Percentiles rank a stretch among this genome's conserved stretches.
Conservation (phyloP, 1,284 basidiomycete species). For the Cutaneotrichosporon mucoides region DNA sequence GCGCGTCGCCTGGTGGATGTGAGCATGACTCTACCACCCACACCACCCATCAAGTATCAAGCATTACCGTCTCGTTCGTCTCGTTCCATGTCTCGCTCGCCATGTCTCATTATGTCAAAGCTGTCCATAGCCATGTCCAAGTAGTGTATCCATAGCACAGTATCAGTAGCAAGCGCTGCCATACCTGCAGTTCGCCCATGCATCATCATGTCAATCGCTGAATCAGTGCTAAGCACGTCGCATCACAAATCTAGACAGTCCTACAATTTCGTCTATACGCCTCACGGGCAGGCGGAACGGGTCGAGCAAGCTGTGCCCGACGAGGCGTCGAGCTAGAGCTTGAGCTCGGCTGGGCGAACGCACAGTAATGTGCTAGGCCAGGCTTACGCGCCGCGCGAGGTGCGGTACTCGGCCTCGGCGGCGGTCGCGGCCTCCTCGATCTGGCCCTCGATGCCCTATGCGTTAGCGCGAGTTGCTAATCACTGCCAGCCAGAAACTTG, state of each 20-base stretch:
- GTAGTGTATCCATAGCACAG: too few species aligned
- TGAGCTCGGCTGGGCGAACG: too few species aligned
- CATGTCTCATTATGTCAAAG: background rate
- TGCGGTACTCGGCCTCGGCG: conserved; percentile 87
- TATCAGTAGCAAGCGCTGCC: too few species aligned
- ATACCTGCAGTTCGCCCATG: too few species aligned
- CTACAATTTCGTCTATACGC: conserved; percentile 5
- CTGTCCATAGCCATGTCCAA: too few species aligned
- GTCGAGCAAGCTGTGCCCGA: background rate
- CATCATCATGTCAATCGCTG: too few species aligned
- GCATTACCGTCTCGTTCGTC: background rate
- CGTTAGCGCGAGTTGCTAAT: too few species aligned
- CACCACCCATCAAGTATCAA: too few species aligned
- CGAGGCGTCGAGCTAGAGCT: too few species aligned
- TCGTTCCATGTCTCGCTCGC: background rate
- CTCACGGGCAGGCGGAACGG: background rate
- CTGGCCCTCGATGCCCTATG: conserved; percentile 66
- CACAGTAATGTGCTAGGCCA: too few species aligned
- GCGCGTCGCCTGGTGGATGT: conserved; percentile 44
- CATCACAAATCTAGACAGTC: background rate
- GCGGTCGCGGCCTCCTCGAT: conserved; percentile 84
- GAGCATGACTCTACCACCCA: background rate
- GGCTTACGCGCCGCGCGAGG: conserved; percentile 44
- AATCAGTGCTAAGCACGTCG: too few species aligned
- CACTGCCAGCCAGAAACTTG: too few species aligned